Base-by-base conservation (phyloP, 768 basidiomycete species). In the Chalciporus pseudorubinellus region DNA sequence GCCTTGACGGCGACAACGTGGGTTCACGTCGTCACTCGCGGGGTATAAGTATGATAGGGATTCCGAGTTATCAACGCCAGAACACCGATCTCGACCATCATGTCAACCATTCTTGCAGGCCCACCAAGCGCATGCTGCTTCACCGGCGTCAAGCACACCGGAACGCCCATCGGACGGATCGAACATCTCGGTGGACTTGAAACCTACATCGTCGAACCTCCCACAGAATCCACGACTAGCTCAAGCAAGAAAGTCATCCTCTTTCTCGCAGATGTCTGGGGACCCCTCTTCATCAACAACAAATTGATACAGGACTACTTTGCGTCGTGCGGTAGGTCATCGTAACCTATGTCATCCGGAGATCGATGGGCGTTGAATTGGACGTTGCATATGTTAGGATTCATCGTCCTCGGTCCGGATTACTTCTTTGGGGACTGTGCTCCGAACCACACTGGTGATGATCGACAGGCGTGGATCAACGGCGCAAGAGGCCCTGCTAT, bases 271-370 rank as follows among this genome's bases (percentile, higher is more conserved):
- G 84, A 85, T 60, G 70, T 84, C 13, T 82, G 63, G 52, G 79
- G 83, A 0, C 74, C 82, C 0, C 69, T 82, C 26, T 80, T 66
- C 56, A 28, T 78, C 46, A 85, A 85, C 59, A 78, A 79, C 41
- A 65, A 82, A 61, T 63, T 85, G 4, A 44, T 85, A 4, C 80
- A 83, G 59, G 83, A 86, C 60, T 84, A 77, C 50, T 83, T 80
- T 48, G 82, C 85, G 2, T 69, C 77, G 2, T 69, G 75, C n/a
- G 84, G 84, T 84, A 34, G 3, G 69, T 60, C 29, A 8, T 6
- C 16, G 19, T 28, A 10, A 18, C 18, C 6, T 4, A 34, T 4
- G 21, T 58, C 13, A 31, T 14, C 31, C 24, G 24, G 3, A 7
- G 26, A 26, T 26, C 7, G 26, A 4, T 26, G 26, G 6, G 1